Base-by-base conservation (phyloP, 805 yeast genomes). In the Yamadazyma sp. region DNA sequence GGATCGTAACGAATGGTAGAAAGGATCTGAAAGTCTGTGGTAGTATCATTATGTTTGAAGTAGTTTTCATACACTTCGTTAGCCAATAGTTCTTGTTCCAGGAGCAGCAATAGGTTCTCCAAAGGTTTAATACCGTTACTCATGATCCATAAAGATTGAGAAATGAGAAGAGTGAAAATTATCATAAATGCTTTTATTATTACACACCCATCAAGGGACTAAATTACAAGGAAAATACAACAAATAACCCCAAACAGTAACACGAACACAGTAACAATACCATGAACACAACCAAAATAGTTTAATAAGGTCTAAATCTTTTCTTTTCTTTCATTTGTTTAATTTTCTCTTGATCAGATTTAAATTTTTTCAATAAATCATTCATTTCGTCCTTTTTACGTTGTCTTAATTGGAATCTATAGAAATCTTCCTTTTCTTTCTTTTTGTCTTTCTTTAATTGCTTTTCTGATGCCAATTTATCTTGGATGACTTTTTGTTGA, bases 321-420 rank as follows among this genome's bases (percentile, higher is more conserved):
- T 82, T 82, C 69, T 77, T 82, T 46, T 84, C 88, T 56, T 75
- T 86, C 81, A 93, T 79, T 42, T 73, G 61, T 47, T 75, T 76
- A 35, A 93, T 85, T 58, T 80, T 80, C 49, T 82, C 91, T 65
- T 93, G 97, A 60, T 93, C 99, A 42, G 79, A 80, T 58, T 86
- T 87, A 65, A 89, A 93, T 56, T 88, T 86, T 38, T 61, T 69
- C 54, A 93, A 69, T 53, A 93, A 68, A 36, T 86, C 88, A 55
- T 86, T 86, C 86, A 93, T 87, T 60, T 91, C 96, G 44, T 74
- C 77, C 69, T 93, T 93, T 74, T 89, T 91, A 53, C 78, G 76
- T 58, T 93, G 96, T 61, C 99, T 80, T 48, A 93, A 76, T 67
- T 93, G 99, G 77, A 89, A 93, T 51, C 96, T 74, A 69, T 93